Evolutionary conservation across 75 land plant species (phyloP).

Genomic region (Pinus taeda): DNA sequence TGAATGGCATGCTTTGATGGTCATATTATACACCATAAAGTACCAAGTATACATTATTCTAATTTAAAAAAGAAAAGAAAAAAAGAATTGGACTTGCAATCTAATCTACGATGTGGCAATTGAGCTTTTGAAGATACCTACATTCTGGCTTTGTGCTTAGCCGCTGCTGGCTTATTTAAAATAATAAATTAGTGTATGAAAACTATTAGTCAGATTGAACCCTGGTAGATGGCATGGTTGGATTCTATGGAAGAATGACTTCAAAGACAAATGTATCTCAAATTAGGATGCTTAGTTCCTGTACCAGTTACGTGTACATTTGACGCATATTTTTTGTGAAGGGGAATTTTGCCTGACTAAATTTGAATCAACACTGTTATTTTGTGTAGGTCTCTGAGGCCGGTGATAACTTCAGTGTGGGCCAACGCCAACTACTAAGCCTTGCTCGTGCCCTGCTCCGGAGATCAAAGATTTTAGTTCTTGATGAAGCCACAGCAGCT

Average conservation of each 20-base stretch:
- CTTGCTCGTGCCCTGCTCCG: constrained; percentile 89
- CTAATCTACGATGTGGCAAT: not conserved
- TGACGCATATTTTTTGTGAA: not conserved
- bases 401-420: constrained; percentile 98
- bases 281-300: not conserved
- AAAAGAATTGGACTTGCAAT: not conserved
- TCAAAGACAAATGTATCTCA: not conserved
- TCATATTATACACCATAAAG: not conserved
- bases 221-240: not conserved
- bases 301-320: not conserved
- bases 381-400: constrained; percentile 69
- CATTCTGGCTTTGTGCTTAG: not conserved
- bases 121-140: not conserved
- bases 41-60: not conserved
- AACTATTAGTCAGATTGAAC: no score
- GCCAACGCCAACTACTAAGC: constrained; percentile 96
- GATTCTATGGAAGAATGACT: not conserved
- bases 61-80: not conserved
- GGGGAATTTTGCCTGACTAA: not conserved
- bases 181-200: no score
- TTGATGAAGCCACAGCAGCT: constrained; percentile 99
- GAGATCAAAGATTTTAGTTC: constrained; percentile 95
- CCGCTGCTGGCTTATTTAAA: not conserved
- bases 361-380: not conserved
- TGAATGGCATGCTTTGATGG: not conserved